A percentile compares a stretch with the other conserved stretches of the same genome.
phyloP scores from a whole-genome alignment of 2,329 filamentous ascomycete genomes.

The Biscogniauxia mediterranea region DNA sequence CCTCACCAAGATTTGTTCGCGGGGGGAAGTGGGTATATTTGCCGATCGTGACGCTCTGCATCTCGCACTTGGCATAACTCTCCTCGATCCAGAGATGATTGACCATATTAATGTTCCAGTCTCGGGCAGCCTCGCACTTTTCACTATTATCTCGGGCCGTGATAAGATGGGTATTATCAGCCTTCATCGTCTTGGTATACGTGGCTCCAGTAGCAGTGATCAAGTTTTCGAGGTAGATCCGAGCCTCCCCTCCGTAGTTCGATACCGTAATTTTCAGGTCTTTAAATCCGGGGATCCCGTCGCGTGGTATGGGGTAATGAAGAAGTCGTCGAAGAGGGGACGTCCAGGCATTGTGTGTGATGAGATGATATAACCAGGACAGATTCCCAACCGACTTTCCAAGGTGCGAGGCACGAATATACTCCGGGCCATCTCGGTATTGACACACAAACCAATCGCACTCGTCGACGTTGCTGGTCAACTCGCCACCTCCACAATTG shows the following conservation, averaged over 20 bases:
- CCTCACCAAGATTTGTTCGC: conserved; percentile 87
- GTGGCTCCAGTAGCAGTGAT: conserved; percentile 80
- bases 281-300: conserved; percentile 78
- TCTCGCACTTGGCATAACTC: conserved; percentile 85
- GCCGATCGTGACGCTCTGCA: conserved; percentile 67
- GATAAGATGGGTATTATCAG: conserved; percentile 93
- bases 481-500: conserved; percentile 63
- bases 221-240: conserved; percentile 90
- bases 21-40: conserved; percentile 85
- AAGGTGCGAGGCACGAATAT: conserved; percentile 70
- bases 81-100: conserved; percentile 99
- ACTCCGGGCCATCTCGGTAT: conserved; percentile 78
- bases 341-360: conserved; percentile 85
- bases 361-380: conserved; percentile 90
- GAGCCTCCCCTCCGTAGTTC: conserved; percentile 93
- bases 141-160: conserved; percentile 87
- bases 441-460: conserved; percentile 86
- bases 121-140: conserved; percentile 86
- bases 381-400: conserved; percentile 88
- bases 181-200: conserved; percentile 92
- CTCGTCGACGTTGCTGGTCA: conserved; percentile 63
- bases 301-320: conserved; percentile 81
- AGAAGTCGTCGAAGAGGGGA: conserved; percentile 78
- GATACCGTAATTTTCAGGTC: conserved; percentile 81
- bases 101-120: conserved; percentile 87